A percentile compares a stretch with the other conserved stretches of the same genome.
Evolutionary conservation across 495 filamentous ascomycete genomes (phyloP).

Genomic region (Penicillium cinerascens): DNA sequence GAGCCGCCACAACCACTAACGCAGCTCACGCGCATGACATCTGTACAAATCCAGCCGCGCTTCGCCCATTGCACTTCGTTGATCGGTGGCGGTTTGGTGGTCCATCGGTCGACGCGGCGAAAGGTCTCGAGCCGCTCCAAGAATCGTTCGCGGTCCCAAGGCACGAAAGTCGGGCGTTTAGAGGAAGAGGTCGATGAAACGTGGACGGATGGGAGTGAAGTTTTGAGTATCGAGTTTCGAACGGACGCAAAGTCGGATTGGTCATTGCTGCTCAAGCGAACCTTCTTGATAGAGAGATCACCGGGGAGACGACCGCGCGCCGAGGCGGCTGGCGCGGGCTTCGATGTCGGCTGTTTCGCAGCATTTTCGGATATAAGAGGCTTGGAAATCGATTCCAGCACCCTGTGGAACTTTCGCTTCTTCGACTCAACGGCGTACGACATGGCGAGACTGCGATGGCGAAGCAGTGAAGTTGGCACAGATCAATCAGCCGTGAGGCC

Average conservation of each 20-base stretch:
- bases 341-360: constrained; percentile 23
- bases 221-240: constrained; percentile 27
- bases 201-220: constrained; percentile 20
- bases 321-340: constrained; percentile 17
- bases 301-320: constrained; percentile 28
- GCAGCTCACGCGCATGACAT: constrained; percentile 78
- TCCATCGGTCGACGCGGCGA: constrained; percentile 83
- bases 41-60: constrained; percentile 84
- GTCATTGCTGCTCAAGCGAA: constrained; percentile 30
- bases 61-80: constrained; percentile 96
- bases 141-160: constrained; percentile 80
- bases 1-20: constrained; percentile 75
- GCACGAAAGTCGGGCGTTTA: constrained; percentile 63
- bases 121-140: constrained; percentile 81
- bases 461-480: not conserved
- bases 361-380: constrained; percentile 17
- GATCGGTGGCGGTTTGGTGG: constrained; percentile 67
- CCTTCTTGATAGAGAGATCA: constrained; percentile 38
- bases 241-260: constrained; percentile 21
- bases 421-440: constrained; percentile 52
- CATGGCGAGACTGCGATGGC: constrained; percentile 27
- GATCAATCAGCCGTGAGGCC: not conserved
- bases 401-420: constrained; percentile 54
- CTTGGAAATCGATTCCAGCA: constrained; percentile 52
- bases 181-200: constrained; percentile 22